phyloP scores from a whole-genome alignment of 345 rosid genomes.

The Salix koriyanagi region DNA sequence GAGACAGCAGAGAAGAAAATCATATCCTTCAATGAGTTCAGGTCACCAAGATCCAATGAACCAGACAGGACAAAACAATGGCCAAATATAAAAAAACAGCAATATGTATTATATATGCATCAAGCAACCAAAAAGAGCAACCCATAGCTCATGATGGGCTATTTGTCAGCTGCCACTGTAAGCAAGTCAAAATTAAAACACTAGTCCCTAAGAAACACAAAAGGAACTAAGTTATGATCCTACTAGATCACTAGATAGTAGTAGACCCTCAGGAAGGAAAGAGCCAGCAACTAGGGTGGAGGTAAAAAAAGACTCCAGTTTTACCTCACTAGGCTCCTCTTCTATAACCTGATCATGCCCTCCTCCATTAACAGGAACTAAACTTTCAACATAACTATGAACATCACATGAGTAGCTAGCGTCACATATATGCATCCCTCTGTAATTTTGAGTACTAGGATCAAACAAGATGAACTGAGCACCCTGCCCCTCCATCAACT shows the following conservation, averaged over 20 bases:
- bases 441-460: neutral
- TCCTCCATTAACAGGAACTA: conserved; percentile 19
- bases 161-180: neutral
- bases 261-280: neutral
- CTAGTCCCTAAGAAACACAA: neutral
- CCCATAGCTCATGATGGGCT: neutral
- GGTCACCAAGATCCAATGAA: too few relatives aligned
- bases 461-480: conserved; percentile 2
- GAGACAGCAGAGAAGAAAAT: too few relatives aligned
- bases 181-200: neutral
- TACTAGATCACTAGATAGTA: neutral
- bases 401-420: conserved; percentile 15
- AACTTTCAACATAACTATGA: conserved; percentile 31
- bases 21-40: too few relatives aligned
- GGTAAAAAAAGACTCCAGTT: neutral
- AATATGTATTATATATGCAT: neutral
- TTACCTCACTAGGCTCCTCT: neutral
- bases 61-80: neutral
- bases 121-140: neutral
- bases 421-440: conserved; percentile 4
- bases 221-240: neutral
- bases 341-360: neutral
- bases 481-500: neutral
- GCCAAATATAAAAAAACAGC: neutral
- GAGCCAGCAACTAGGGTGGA: too few relatives aligned